A percentile compares a stretch with the other conserved stretches of the same genome.
phyloP scores from a whole-genome alignment of 2,329 filamentous ascomycete genomes.

The Cercospora zeae-maydis region DNA sequence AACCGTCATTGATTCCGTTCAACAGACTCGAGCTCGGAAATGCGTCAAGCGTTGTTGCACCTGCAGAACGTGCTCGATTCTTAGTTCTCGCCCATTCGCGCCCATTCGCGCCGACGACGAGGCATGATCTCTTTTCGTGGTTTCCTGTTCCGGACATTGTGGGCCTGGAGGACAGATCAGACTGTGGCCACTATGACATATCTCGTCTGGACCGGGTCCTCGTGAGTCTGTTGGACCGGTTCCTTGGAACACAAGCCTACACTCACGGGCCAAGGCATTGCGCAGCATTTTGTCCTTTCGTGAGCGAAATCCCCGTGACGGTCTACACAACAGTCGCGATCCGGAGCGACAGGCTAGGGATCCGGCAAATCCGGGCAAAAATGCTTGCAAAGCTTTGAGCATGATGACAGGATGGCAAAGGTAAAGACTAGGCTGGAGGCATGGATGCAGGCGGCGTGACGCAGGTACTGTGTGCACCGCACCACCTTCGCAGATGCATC shows the following conservation, averaged over 20 bases:
- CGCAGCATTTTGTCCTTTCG: not conserved
- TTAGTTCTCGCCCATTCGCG: not conserved
- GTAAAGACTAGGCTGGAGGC: not conserved
- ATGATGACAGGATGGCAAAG: conserved; percentile 1
- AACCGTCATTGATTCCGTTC: too few relatives aligned
- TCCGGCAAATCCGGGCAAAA: conserved; percentile 2
- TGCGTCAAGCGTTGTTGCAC: not conserved
- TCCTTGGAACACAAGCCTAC: not conserved
- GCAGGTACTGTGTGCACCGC: conserved; percentile 3
- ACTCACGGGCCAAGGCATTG: not conserved
- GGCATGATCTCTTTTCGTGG: not conserved
- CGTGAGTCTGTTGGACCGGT: not conserved
- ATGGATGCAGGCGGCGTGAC: not conserved
- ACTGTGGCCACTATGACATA: not conserved
- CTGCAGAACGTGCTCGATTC: not conserved
- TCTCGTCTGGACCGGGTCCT: not conserved
- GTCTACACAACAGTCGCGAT: not conserved
- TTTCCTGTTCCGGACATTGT: not conserved
- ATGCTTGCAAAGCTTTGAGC: conserved; percentile 9
- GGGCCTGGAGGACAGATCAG: not conserved
- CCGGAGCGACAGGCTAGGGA: not conserved
- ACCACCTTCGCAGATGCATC: not conserved
- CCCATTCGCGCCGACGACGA: too few relatives aligned
- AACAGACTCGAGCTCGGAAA: not conserved
- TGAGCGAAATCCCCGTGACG: not conserved